phyloP scores from a whole-genome alignment of 805 yeast genomes.

The Starmerella vaccinii region DNA sequence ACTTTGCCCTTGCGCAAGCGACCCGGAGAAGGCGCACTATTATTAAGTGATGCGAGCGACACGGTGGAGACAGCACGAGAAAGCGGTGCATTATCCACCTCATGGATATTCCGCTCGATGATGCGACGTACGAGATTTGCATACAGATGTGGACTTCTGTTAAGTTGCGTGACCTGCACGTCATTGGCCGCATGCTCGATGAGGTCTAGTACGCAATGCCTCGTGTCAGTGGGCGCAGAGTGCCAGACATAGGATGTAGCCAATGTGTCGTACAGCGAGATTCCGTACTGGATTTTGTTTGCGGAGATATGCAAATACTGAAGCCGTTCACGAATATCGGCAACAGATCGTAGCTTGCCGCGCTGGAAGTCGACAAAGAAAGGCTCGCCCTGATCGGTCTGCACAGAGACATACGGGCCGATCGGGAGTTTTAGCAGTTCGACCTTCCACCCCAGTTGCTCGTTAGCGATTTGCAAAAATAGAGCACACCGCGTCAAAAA shows the following conservation, averaged over 20 bases:
- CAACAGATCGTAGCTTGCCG: slow-evolving; percentile 15
- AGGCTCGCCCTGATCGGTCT: slow-evolving; percentile 7
- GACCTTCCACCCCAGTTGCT: slow-evolving; percentile 13
- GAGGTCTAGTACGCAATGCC: slow-evolving; percentile 19
- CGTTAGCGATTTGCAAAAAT: slow-evolving; percentile 14
- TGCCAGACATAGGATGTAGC: slow-evolving; percentile 23
- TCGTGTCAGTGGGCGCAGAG: slow-evolving; percentile 17
- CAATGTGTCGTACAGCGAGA: slow-evolving; percentile 20
- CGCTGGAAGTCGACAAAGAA: slow-evolving; percentile 24
- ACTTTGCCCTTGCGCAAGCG: slow-evolving; percentile 15
- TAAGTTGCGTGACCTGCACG: slow-evolving; percentile 11
- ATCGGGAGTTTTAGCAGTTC: slow-evolving; percentile 17
- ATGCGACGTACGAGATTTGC: slow-evolving; percentile 17
- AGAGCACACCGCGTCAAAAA: slow-evolving; percentile 16
- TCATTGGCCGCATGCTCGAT: slow-evolving; percentile 23
- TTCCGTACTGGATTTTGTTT: slow-evolving; percentile 16
- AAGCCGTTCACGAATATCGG: slow-evolving; percentile 22
- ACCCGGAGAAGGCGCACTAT: slow-evolving; percentile 4
- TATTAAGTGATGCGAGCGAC: slow-evolving; percentile 10
- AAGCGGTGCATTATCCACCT: slow-evolving; percentile 19
- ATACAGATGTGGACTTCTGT: slow-evolving; percentile 15
- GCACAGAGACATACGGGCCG: slow-evolving; percentile 20
- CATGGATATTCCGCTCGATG: slow-evolving; percentile 17
- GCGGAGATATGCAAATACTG: slow-evolving; percentile 5
- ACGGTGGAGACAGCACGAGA: slow-evolving; percentile 18